These are phyloP conservation scores for Nicotiana obtusifolia DNA, from an alignment of 257 asterid species.

Conservation along the genomic window DNA sequence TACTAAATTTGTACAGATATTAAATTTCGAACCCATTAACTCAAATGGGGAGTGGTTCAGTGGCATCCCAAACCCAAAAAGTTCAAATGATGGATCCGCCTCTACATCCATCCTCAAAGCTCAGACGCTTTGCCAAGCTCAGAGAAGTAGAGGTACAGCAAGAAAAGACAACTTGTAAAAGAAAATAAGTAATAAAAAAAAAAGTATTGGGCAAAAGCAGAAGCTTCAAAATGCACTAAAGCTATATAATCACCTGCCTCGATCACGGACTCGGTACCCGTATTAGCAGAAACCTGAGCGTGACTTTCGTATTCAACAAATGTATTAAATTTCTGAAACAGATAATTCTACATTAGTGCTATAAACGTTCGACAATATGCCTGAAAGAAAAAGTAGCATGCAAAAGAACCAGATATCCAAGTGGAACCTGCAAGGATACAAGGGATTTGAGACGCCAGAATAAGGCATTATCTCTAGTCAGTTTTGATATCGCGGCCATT, in stretches of 20 bases:
- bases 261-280: constrained; percentile 29
- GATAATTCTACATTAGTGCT: not conserved
- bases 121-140: not conserved
- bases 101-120: not conserved
- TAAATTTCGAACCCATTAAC: too few relatives aligned
- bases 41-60: too few relatives aligned
- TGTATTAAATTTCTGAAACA: constrained; percentile 44
- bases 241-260: constrained; percentile 6
- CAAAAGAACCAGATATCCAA: not conserved
- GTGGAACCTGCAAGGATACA: constrained; percentile 36
- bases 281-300: constrained; percentile 23
- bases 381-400: not conserved
- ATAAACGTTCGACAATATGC: constrained; percentile 34
- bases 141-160: not conserved
- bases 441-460: constrained; percentile 36
- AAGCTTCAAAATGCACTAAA: not conserved
- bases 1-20: too few relatives aligned
- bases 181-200: not conserved
- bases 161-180: not conserved
- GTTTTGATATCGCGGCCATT: constrained; percentile 33
- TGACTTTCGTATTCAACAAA: constrained; percentile 25
- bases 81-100: too few relatives aligned
- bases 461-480: constrained; percentile 27
- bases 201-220: not conserved
- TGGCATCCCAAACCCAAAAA: too few relatives aligned